A percentile compares a stretch with the other conserved stretches of the same genome.
These are phyloP conservation scores for Pseudogymnoascus sp. DNA, from an alignment of 2,329 filamentous ascomycete species.

Conservation along the genomic window DNA sequence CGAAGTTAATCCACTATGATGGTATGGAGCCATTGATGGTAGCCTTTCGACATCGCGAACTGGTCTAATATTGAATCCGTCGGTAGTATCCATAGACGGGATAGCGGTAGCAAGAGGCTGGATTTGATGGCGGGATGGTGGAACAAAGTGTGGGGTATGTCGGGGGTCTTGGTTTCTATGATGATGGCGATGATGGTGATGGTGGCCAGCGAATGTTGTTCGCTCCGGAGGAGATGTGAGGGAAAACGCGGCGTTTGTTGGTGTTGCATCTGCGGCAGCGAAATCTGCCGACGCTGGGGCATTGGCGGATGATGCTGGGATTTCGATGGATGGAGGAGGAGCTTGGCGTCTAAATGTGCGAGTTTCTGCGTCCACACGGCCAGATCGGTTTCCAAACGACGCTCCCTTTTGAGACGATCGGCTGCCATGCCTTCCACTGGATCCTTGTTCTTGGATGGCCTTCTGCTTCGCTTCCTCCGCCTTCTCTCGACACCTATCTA, in stretches of 20 bases:
- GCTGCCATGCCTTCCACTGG: conserved; percentile 28
- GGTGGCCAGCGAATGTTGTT: conserved; percentile 53
- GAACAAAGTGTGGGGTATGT: conserved; percentile 37
- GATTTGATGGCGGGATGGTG: conserved; percentile 44
- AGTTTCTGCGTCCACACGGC: conserved; percentile 50
- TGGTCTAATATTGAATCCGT: conserved; percentile 67
- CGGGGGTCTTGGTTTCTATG: conserved; percentile 45
- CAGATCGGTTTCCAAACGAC: conserved; percentile 46
- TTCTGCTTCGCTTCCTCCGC: conserved; percentile 75
- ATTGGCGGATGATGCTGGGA: conserved; percentile 50
- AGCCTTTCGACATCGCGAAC: conserved; percentile 76
- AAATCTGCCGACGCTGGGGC: conserved; percentile 38
- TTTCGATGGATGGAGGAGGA: conserved; percentile 77
- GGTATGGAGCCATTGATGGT: conserved; percentile 69
- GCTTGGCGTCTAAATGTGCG: conserved; percentile 66
- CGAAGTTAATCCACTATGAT: conserved; percentile 65
- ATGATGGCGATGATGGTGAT: conserved; percentile 45
- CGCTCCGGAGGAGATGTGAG: conserved; percentile 65
- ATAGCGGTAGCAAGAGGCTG: conserved; percentile 62
- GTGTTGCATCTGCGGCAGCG: conserved; percentile 51
- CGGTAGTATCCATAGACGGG: conserved; percentile 59
- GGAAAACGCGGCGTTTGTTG: conserved; percentile 53
- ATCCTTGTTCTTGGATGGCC: conserved; percentile 29
- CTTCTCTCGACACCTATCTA: conserved; percentile 84
- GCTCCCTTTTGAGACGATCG: conserved; percentile 24